Conservation (phyloP, 176 grass and related monocot species). For the Pharus latifolius region DNA sequence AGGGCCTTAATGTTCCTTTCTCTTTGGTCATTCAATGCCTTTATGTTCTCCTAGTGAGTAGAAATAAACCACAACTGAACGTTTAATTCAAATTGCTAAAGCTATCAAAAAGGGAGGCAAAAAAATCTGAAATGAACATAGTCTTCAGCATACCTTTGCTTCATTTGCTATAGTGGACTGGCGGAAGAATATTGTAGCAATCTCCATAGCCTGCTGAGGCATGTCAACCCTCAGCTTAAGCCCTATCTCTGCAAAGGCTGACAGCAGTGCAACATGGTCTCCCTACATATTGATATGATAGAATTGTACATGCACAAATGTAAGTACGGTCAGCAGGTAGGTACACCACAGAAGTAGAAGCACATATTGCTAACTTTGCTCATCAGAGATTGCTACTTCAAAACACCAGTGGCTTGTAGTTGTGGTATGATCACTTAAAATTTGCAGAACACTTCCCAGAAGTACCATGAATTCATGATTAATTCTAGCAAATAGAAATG, state of each 20-base stretch:
- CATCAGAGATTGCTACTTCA: neutral
- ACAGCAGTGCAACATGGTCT: slow-evolving; percentile 82
- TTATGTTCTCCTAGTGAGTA: slow-evolving; percentile 64
- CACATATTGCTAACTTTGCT: neutral
- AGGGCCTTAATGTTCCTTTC: slow-evolving; percentile 69
- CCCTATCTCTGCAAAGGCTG: slow-evolving; percentile 95
- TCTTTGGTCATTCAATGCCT: slow-evolving; percentile 62
- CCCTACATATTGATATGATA: slow-evolving; percentile 42
- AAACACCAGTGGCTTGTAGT: neutral
- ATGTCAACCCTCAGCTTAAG: slow-evolving; percentile 95
- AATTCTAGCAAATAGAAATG: neutral
- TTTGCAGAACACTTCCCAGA: neutral
- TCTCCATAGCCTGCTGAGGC: slow-evolving; percentile 87
- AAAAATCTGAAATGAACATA: neutral
- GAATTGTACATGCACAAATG: slow-evolving; percentile 1
- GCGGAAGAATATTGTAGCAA: slow-evolving; percentile 76
- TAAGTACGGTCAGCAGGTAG: neutral
- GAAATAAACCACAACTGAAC: slow-evolving; percentile 10
- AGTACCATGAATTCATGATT: neutral
- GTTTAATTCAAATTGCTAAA: neutral
- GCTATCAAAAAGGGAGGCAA: neutral
- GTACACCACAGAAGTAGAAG: neutral
- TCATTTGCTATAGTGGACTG: slow-evolving; percentile 70
- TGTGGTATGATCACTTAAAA: neutral
- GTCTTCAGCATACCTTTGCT: slow-evolving; percentile 38